Conservation (phyloP, 208 protist species). For the Endotrypanum monterogeii region DNA sequence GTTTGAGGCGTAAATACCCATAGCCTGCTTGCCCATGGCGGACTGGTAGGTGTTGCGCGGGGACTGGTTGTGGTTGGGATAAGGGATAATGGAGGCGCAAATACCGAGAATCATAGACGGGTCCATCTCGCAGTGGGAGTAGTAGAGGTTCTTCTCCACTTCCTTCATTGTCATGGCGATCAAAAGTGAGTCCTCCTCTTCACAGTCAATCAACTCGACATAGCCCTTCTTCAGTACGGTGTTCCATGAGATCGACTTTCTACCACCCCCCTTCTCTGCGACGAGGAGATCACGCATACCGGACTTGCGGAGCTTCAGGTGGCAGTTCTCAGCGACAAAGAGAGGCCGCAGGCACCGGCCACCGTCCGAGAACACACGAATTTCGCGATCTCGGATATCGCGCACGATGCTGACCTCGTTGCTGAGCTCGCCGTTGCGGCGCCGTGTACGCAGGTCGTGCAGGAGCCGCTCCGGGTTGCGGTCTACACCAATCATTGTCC, state of each 20-base stretch:
- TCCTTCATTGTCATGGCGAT: constrained; percentile 92
- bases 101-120: constrained; percentile 90
- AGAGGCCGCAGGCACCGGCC: constrained; percentile 74
- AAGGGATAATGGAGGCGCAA: constrained; percentile 97
- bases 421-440: constrained; percentile 74
- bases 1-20: constrained; percentile 97
- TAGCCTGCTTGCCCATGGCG: constrained; percentile 99
- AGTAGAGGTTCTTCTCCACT: constrained; percentile 80
- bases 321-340: constrained; percentile 71
- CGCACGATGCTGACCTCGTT: constrained; percentile 82
- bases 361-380: constrained; percentile 79
- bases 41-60: constrained; percentile 99
- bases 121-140: constrained; percentile 92
- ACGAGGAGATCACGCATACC: constrained; percentile 72
- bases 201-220: constrained; percentile 97
- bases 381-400: constrained; percentile 66
- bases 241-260: constrained; percentile 69
- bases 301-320: constrained; percentile 54
- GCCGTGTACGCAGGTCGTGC: constrained; percentile 70
- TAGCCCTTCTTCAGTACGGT: constrained; percentile 69
- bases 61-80: constrained; percentile 99
- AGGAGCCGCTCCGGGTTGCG: constrained; percentile 75
- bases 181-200: constrained; percentile 99
- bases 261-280: constrained; percentile 81
- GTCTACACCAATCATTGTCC: constrained; percentile 82